Conservation (phyloP, 2,329 filamentous ascomycete genomes). For the Diaporthe sp. region DNA sequence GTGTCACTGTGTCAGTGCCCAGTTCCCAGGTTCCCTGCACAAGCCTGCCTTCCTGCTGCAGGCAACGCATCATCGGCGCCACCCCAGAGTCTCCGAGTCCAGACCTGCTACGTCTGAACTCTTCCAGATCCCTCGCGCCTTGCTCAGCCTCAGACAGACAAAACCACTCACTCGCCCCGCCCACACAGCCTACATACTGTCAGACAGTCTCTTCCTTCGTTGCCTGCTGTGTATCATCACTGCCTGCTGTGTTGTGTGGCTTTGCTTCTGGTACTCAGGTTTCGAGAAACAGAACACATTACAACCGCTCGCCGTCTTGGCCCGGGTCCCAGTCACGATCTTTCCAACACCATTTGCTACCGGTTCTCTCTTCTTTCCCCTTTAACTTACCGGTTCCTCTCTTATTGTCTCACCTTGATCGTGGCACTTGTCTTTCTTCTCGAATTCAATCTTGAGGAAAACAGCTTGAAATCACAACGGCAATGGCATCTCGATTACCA, state of each 20-base stretch:
- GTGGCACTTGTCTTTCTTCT: too few relatives aligned
- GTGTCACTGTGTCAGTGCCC: constrained; percentile 7
- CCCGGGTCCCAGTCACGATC: not conserved
- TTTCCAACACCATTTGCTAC: not conserved
- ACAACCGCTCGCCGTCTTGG: not conserved
- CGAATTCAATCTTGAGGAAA: not conserved
- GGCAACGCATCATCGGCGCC: constrained; percentile 33
- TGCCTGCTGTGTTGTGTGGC: constrained; percentile 30
- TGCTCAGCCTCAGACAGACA: constrained; percentile 24
- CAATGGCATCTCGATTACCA: constrained; percentile 24
- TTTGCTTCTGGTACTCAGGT: not conserved
- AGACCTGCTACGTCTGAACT: constrained; percentile 33
- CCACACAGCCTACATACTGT: not conserved
- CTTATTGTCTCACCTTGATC: too few relatives aligned
- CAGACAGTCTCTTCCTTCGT: not conserved
- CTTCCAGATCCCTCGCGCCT: constrained; percentile 3
- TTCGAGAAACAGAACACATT: not conserved
- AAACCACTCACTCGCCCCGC: constrained; percentile 6
- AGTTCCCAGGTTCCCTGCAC: not conserved
- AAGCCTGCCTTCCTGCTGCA: constrained; percentile 27
- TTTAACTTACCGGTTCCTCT: not conserved
- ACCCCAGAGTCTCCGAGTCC: constrained; percentile 9
- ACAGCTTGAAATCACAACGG: not conserved
- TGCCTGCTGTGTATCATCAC: not conserved
- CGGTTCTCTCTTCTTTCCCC: not conserved